Percentiles rank a stretch among this genome's conserved stretches.
Conservation (phyloP, 768 basidiomycete species). For the Psilocybe azurescens region DNA sequence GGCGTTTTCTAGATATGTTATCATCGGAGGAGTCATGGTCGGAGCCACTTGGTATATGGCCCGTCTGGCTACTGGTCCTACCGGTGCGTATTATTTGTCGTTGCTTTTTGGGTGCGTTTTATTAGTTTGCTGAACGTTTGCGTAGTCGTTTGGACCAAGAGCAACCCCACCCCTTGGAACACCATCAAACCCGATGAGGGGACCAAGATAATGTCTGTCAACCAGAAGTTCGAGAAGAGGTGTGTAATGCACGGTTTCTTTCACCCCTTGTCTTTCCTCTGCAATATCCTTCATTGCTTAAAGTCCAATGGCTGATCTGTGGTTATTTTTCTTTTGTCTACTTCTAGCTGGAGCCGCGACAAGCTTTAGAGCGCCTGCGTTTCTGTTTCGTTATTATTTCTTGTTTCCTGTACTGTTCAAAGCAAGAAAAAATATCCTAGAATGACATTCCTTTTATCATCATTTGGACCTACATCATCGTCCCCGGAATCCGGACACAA, state of each 20-base stretch:
- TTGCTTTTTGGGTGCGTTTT: background rate
- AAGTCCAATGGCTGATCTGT: background rate
- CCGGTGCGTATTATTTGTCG: slow-evolving; percentile 40
- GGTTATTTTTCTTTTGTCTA: background rate
- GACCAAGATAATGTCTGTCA: slow-evolving; percentile 71
- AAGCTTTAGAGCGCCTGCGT: slow-evolving; percentile 53
- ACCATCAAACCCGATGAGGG: slow-evolving; percentile 75
- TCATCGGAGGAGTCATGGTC: slow-evolving; percentile 52
- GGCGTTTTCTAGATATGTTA: slow-evolving; percentile 44
- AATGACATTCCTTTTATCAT: background rate
- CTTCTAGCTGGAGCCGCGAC: slow-evolving; percentile 73
- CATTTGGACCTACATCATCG: background rate
- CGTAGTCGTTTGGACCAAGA: slow-evolving; percentile 62
- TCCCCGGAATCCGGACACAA: background rate
- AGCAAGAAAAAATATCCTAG: slow-evolving; percentile 1
- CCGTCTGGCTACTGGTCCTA: slow-evolving; percentile 66
- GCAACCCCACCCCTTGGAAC: slow-evolving; percentile 92
- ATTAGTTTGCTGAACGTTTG: background rate
- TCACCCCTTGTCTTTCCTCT: background rate
- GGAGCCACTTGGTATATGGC: slow-evolving; percentile 74
- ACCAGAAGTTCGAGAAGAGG: slow-evolving; percentile 81
- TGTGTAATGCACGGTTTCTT: slow-evolving; percentile 33
- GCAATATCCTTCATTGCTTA: background rate
- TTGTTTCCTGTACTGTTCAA: slow-evolving; percentile 10
- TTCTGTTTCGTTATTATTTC: slow-evolving; percentile 1